Evolutionary conservation across 2,329 filamentous ascomycete genomes (phyloP).

Genomic region (Trichoderma polysporum): DNA sequence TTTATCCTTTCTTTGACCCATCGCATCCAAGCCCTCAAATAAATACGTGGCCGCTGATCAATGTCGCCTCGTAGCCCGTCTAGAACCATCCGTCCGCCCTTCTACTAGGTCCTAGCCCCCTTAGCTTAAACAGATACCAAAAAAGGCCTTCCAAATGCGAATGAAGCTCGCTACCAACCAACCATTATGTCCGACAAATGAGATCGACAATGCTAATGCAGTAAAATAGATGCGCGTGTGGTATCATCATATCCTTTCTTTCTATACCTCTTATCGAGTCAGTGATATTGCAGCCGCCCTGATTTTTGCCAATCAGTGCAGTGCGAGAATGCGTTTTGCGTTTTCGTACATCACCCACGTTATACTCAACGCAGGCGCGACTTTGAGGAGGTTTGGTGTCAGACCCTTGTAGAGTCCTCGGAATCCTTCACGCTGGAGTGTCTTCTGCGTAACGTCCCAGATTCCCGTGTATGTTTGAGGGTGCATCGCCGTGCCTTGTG

Average conservation of each 20-base stretch:
- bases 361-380: constrained; percentile 92
- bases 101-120: not conserved
- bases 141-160: constrained; percentile 7
- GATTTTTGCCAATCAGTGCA: constrained; percentile 39
- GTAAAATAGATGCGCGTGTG: constrained; percentile 17
- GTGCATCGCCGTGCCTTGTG: constrained; percentile 90
- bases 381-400: constrained; percentile 93
- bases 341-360: constrained; percentile 94
- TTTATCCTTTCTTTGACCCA: not conserved
- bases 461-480: constrained; percentile 88
- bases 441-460: constrained; percentile 82
- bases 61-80: not conserved
- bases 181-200: constrained; percentile 16
- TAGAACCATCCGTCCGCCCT: not conserved
- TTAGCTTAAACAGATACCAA: not conserved
- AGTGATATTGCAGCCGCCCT: not conserved
- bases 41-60: not conserved
- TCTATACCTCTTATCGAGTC: not conserved
- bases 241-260: constrained; percentile 18
- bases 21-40: not conserved
- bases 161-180: constrained; percentile 10
- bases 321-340: constrained; percentile 68
- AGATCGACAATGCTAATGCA: constrained; percentile 21
- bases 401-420: constrained; percentile 91
- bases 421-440: constrained; percentile 76